These are phyloP conservation scores for Scolecobasidium constrictum DNA, from an alignment of 2,329 filamentous ascomycete species.

Conservation along the genomic window DNA sequence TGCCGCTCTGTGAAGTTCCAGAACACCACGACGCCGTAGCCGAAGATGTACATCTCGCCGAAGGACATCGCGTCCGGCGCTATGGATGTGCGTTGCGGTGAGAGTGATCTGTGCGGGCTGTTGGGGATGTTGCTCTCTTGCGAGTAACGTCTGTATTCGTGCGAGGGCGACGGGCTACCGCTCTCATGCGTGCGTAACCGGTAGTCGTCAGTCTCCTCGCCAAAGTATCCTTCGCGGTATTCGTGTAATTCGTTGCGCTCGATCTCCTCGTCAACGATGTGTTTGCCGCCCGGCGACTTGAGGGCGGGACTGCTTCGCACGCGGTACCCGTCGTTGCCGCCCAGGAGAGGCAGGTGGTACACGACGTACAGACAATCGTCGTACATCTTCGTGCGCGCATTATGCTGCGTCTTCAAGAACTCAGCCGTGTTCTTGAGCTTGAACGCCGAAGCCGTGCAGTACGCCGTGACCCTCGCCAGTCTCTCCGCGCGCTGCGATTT, in stretches of 20 bases:
- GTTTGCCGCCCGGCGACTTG: slow-evolving; percentile 88
- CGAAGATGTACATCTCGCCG: slow-evolving; percentile 94
- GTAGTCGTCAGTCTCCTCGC: slow-evolving; percentile 52
- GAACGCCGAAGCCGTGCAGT: slow-evolving; percentile 90
- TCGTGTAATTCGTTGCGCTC: slow-evolving; percentile 83
- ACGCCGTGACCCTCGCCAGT: slow-evolving; percentile 82
- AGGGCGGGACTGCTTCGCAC: slow-evolving; percentile 82
- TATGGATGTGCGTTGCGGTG: slow-evolving; percentile 40
- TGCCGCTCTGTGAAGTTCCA: slow-evolving; percentile 98
- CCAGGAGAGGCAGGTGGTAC: slow-evolving; percentile 82
- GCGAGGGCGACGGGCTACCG: background rate
- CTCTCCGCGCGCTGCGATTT: slow-evolving; percentile 75
- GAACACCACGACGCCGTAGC: slow-evolving; percentile 93
- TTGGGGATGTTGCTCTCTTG: background rate
- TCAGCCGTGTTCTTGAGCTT: slow-evolving; percentile 80
- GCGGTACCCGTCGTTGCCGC: slow-evolving; percentile 76
- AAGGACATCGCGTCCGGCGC: slow-evolving; percentile 65
- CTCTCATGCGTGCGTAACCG: slow-evolving; percentile 27
- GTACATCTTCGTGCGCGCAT: slow-evolving; percentile 89
- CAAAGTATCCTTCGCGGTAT: slow-evolving; percentile 85
- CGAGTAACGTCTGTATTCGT: background rate
- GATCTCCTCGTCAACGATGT: slow-evolving; percentile 87
- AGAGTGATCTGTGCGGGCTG: slow-evolving; percentile 24
- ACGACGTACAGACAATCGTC: slow-evolving; percentile 95
- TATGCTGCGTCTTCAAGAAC: slow-evolving; percentile 79